Evolutionary conservation across 306 rosid species (phyloP), one percentile per base, ranked within the genome.

Genomic region (Ormosia semicastrata): DNA sequence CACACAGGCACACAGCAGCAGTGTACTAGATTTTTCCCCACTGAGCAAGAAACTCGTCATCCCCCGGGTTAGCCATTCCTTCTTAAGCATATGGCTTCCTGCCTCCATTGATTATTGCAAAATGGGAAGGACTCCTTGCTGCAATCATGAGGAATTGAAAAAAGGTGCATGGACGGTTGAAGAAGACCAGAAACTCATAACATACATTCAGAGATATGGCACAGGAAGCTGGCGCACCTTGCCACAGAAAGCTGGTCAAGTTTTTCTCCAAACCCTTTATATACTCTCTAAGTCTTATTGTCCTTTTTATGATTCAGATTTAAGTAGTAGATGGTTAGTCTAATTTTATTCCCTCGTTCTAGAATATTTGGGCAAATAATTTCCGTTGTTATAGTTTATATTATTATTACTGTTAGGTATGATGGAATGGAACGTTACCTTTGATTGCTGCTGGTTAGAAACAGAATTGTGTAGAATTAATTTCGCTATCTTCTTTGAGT

Each of bases 201-300:
- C 76, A 39, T 67, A 67, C 76, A 67, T 78, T 41, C 24, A 78
- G 47, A 41, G 8, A 40, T 34, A 67, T 67, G 82, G 82, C 68
- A 39, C 68, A 4, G 82, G 82, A 78, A 54, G 36, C 67, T 78
- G 82, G 82, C 82, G 82, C 5, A 66, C 76, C 58, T 40, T 78
- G 67, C 68, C 82, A 14, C 46, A 66, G 8, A 67, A 78, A 66
- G 82, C 82, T 2, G 82, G 82, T 66, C 17, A 17, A n/a, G 6
- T 69, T 69, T 44, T 37, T 46, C 8, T 29, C 24, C 24, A 52
- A 52, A 18, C 4, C 63, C 1, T 57, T 24, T n/a, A 14, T 24
- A 17, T 7, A 57, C 34, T 2, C 2, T 57, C 63, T 57, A 8
- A 18, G 12, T 57, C 7, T 18, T 17, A 24, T 57, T 46, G 2